Conservation (phyloP, 2,329 filamentous ascomycete species). For the Paracorniculantispora psalliotae region DNA sequence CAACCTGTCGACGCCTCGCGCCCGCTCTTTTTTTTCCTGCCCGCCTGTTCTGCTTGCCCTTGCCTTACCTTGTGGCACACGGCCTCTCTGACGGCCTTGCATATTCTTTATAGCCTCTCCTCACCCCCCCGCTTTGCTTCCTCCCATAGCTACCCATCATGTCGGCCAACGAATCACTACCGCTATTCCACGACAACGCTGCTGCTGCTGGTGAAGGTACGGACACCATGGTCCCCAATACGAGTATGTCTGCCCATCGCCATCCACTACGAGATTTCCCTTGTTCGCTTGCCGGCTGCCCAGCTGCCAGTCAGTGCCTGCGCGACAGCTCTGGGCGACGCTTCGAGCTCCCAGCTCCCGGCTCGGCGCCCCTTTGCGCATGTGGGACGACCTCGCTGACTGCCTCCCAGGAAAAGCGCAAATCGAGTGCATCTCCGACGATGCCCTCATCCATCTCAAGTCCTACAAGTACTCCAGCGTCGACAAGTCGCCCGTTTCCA, state of each 20-base stretch:
- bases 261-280: no score
- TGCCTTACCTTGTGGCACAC: background rate
- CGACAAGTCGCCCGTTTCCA: constrained; percentile 89
- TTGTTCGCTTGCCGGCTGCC: no score
- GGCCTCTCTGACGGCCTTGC: background rate
- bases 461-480: constrained; percentile 97
- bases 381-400: background rate
- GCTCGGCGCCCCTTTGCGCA: background rate
- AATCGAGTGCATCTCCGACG: constrained; percentile 77
- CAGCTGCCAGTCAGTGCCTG: background rate
- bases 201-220: background rate
- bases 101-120: constrained; percentile 11
- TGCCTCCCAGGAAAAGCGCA: constrained; percentile 41
- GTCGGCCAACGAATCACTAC: constrained; percentile 12
- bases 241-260: constrained; percentile 1
- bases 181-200: constrained; percentile 10
- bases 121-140: constrained; percentile 4
- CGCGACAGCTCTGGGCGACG: background rate
- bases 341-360: background rate
- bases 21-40: background rate
- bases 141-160: constrained; percentile 9
- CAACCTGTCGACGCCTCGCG: constrained; percentile 8
- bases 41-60: no score
- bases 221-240: constrained; percentile 13
- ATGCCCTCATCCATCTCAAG: constrained; percentile 85